Evolutionary conservation across 331 rosid species (phyloP).

Genomic region (Acacia pycnantha): DNA sequence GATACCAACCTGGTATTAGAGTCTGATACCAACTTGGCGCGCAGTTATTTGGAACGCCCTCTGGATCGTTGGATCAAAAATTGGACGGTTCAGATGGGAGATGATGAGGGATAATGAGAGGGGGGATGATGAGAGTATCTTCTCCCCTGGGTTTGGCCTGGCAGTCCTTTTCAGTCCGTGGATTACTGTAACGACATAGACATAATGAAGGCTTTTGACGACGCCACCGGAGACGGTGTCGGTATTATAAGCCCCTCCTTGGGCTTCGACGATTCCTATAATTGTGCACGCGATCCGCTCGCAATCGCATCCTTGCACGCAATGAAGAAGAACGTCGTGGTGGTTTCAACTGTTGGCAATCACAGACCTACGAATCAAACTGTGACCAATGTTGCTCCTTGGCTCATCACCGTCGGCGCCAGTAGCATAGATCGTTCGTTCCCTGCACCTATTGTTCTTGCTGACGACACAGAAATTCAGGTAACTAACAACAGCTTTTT

Average conservation of each 20-base stretch:
- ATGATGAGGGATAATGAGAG: too few relatives aligned
- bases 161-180: constrained; percentile 46
- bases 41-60: too few relatives aligned
- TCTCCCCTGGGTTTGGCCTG: constrained; percentile 73
- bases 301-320: constrained; percentile 73
- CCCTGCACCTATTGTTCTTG: constrained; percentile 54
- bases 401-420: constrained; percentile 88
- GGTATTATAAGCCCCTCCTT: constrained; percentile 69
- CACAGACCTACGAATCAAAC: constrained; percentile 58
- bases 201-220: constrained; percentile 81
- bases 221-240: constrained; percentile 84
- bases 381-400: constrained; percentile 72
- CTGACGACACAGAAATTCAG: constrained; percentile 42
- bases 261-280: constrained; percentile 37
- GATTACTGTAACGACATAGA: constrained; percentile 69
- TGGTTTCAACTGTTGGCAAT: constrained; percentile 82
- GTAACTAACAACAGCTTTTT: not conserved
- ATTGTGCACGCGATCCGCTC: constrained; percentile 45
- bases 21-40: too few relatives aligned
- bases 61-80: too few relatives aligned
- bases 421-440: constrained; percentile 73
- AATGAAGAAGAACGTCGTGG: constrained; percentile 62
- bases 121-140: too few relatives aligned
- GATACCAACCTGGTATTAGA: too few relatives aligned
- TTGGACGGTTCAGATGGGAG: too few relatives aligned